Percentiles rank a stretch among this genome's conserved stretches.
These are phyloP conservation scores for Candida insectorum DNA, from an alignment of 805 yeast genomes.

Conservation along the genomic window DNA sequence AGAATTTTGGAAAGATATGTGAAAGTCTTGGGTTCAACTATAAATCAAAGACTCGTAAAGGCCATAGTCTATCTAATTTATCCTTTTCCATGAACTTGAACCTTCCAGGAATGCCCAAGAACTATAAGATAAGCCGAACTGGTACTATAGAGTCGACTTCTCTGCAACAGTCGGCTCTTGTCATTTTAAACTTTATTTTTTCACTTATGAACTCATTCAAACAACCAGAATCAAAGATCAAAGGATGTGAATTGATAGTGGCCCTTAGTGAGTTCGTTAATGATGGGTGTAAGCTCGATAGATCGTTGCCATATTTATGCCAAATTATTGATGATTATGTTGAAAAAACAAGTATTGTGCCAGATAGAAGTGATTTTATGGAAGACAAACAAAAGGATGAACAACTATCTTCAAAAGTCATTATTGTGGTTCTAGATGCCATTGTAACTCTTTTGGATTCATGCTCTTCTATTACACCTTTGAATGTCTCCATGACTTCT, in stretches of 20 bases:
- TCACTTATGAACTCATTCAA: constrained; percentile 60
- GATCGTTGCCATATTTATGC: constrained; percentile 78
- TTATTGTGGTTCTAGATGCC: constrained; percentile 59
- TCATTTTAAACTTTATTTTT: constrained; percentile 55
- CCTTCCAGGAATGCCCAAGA: constrained; percentile 48
- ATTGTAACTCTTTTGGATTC: constrained; percentile 64
- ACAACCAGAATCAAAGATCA: constrained; percentile 55
- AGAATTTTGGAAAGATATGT: constrained; percentile 49
- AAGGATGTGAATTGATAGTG: constrained; percentile 72
- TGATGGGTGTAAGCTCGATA: constrained; percentile 82
- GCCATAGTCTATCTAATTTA: constrained; percentile 3
- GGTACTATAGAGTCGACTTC: constrained; percentile 1
- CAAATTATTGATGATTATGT: constrained; percentile 62
- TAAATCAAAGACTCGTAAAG: neutral
- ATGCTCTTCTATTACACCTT: constrained; percentile 64
- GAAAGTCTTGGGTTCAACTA: constrained; percentile 22
- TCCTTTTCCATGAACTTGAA: constrained; percentile 29
- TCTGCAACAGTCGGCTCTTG: constrained; percentile 48
- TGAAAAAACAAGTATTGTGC: neutral
- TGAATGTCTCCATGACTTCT: constrained; percentile 72
- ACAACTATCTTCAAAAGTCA: constrained; percentile 51
- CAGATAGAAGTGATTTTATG: neutral
- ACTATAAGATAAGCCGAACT: constrained; percentile 36
- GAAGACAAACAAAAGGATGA: neutral
- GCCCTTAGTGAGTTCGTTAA: constrained; percentile 72